Evolutionary conservation across 768 basidiomycete genomes (phyloP), one percentile per base, ranked within the genome.

Genomic region (Tulasnella sp.): DNA sequence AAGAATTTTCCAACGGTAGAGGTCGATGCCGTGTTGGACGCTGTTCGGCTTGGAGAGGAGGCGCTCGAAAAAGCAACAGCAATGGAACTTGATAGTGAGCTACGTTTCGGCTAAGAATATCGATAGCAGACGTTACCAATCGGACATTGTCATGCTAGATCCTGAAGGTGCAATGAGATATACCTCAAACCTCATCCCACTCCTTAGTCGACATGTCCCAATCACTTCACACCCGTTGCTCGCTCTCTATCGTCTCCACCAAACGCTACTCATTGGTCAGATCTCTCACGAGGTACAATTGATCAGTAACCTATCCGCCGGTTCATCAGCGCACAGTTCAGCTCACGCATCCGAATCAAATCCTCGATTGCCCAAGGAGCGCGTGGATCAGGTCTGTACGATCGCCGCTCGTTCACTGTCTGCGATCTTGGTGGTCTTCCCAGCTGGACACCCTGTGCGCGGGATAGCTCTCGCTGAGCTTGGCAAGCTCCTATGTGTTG

Each of bases 401-500:
- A 75, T 76, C 3, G 79, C 84, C 0, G 77, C 78, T 15, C 77
- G 78, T 45, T 74, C 78, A 9, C 73, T 73, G 21, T 71, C 76
- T 0, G 91, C 84, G 0, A 66, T 90, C 4, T 68, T 71, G 3
- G 69, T 67, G 11, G 67, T 88, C 2, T 76, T 90, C 17, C 70
- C 73, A 0, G 69, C 73, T 9, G 86, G 86, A 1, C 92, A 95
- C 68, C 91, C 93, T 0, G 78, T 86, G 1, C 77, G 87, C 0
- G 88, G 80, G 0, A 73, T 94, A 23, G 82, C 86, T 3, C 72
- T 85, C 7, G 82, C 84, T 2, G 91, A 94, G 68, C 74, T 89
- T 4, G 90, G 87, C 0, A 93, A 91, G 71, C 72, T 92, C 5
- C 75, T 93, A 4, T 80, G 81, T 0, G 85, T 91, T 0, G 87